Base-by-base conservation (phyloP, 2,329 filamentous ascomycete genomes). In the Cordyceps sp. region DNA sequence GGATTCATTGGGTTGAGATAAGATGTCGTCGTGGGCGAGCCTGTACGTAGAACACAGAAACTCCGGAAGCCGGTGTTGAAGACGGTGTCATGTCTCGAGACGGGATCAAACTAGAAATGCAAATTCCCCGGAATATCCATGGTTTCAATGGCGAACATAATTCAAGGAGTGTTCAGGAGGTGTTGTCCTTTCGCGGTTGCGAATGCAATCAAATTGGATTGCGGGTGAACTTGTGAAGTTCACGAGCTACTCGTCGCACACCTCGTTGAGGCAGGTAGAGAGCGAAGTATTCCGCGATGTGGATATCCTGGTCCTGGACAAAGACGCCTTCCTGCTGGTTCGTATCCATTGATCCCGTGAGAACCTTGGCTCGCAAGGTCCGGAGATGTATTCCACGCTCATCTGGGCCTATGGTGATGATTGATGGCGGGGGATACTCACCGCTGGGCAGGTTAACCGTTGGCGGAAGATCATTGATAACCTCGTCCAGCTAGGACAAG, bases 151-250 rank as follows among this genome's bases (percentile, higher is more conserved):
- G 22, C 27, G n/a, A n/a, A 14, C 12, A 6, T 15, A 14, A 25
- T 23, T 19, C 26, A 29, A 19, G 13, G 30, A 7, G 12, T 12
- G 21, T 12, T 12, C 7, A 23, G 21, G 21, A 14, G 30, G 14
- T 26, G 22, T 20, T 24, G 29, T 26, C 17, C 27, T 25, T 34
- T 41, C 40, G 40, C 40, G 40, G 40, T 25, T 37, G 40, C 40
- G 40, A 37, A 39, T 35, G 37, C 40, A 42, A 42, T 42, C 39
- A 36, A 37, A 38, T 39, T 37, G 31, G 37, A 42, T 42, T 42
- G 40, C 40, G n/a, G n/a, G 6, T 33, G 36, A 41, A 41, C 39
- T 32, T 32, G 14, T 10, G 16, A 36, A 26, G 32, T 34, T 34
- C 35, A 24, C 8, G 29, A 23, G 26, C 26, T 34, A 22, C 27